Conservation (phyloP, 352 stramenopile species). For the Phytopythium mirpurense region DNA sequence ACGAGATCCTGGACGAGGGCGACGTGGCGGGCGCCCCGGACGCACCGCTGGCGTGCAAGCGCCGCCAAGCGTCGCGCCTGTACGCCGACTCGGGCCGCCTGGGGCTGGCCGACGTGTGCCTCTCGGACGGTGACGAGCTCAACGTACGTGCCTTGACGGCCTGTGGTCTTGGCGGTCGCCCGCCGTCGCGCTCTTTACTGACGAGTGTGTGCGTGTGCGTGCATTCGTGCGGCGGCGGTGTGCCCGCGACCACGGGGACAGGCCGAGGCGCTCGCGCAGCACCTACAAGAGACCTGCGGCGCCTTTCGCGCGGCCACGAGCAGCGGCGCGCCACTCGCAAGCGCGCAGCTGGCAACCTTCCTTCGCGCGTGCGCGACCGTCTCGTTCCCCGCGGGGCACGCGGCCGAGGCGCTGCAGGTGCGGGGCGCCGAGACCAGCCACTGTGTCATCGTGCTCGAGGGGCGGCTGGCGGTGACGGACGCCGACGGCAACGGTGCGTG, state of each 20-base stretch:
- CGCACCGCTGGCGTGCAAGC: slow-evolving; percentile 34
- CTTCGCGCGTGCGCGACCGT: slow-evolving; percentile 25
- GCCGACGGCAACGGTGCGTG: slow-evolving; percentile 15
- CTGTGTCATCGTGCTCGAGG: slow-evolving; percentile 34
- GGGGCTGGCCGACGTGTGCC: slow-evolving; percentile 33
- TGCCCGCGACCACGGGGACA: too few relatives aligned
- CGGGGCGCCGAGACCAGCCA: not conserved
- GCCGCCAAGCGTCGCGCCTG: slow-evolving; percentile 36
- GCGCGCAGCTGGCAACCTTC: slow-evolving; percentile 19
- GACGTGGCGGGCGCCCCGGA: slow-evolving; percentile 50
- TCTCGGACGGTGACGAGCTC: slow-evolving; percentile 24
- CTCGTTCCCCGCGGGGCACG: slow-evolving; percentile 12
- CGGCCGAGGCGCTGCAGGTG: not conserved
- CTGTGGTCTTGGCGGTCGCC: not conserved
- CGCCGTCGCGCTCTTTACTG: too few relatives aligned
- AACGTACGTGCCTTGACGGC: slow-evolving; percentile 10
- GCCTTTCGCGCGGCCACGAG: slow-evolving; percentile 28
- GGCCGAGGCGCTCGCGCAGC: slow-evolving; percentile 22
- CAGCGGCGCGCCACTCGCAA: slow-evolving; percentile 18
- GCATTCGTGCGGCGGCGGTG: too few relatives aligned
- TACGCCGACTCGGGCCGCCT: slow-evolving; percentile 47
- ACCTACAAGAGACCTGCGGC: slow-evolving; percentile 27
- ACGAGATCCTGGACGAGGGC: slow-evolving; percentile 96
- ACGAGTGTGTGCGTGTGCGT: not conserved
- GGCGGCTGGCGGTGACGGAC: slow-evolving; percentile 22